These are phyloP conservation scores for Clitopilus passeckerianus DNA, from an alignment of 768 basidiomycete genomes.

Conservation along the genomic window DNA sequence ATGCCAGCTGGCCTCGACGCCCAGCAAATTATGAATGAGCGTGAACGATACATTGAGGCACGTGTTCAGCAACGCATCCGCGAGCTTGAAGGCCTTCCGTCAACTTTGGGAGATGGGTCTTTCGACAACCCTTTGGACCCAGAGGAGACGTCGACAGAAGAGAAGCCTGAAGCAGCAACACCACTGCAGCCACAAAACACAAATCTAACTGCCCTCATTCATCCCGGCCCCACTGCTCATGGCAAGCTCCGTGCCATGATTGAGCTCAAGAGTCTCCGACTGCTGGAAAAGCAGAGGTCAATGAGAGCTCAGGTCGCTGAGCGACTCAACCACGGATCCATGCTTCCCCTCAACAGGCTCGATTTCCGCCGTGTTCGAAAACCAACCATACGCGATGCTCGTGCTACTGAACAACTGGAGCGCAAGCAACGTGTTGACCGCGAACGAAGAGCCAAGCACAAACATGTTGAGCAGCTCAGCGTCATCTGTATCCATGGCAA, in stretches of 20 bases:
- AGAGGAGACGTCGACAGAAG: slow-evolving; percentile 34
- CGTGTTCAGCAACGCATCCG: slow-evolving; percentile 84
- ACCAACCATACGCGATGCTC: slow-evolving; percentile 83
- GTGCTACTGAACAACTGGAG: slow-evolving; percentile 85
- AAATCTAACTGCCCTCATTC: slow-evolving; percentile 31
- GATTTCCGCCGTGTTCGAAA: slow-evolving; percentile 89
- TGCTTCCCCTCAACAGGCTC: slow-evolving; percentile 85
- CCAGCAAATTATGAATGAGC: slow-evolving; percentile 85
- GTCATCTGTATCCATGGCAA: slow-evolving; percentile 83
- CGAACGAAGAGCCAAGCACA: slow-evolving; percentile 91
- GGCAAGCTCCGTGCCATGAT: slow-evolving; percentile 88
- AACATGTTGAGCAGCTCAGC: slow-evolving; percentile 90
- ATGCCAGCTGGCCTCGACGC: slow-evolving; percentile 93
- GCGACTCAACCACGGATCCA: slow-evolving; percentile 80
- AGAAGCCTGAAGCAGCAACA: slow-evolving; percentile 34
- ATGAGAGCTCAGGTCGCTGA: slow-evolving; percentile 84
- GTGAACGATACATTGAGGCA: slow-evolving; percentile 87
- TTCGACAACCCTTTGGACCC: slow-evolving; percentile 44
- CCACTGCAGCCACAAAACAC: slow-evolving; percentile 20
- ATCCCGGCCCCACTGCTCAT: slow-evolving; percentile 61
- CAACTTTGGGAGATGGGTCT: slow-evolving; percentile 75
- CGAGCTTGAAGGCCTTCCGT: slow-evolving; percentile 77
- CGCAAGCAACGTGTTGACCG: slow-evolving; percentile 88
- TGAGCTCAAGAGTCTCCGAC: slow-evolving; percentile 84
- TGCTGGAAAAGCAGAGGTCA: slow-evolving; percentile 88